A percentile compares a stretch with the other conserved stretches of the same genome.
Conservation (phyloP, 1,284 basidiomycete genomes). For the Cutaneotrichosporon sp. region DNA sequence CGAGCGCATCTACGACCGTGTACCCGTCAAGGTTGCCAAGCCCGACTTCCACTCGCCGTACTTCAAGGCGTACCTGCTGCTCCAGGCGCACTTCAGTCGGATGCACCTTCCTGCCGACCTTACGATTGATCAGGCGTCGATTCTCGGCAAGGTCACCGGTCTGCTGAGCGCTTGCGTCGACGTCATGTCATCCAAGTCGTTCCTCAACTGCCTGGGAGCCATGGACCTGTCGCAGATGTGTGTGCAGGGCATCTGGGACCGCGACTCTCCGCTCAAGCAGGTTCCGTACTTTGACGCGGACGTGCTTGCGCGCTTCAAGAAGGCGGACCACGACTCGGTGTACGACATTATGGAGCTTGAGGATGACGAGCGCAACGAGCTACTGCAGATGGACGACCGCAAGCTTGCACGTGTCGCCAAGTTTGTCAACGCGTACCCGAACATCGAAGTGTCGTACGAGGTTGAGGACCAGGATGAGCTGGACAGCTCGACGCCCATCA, state of each 20-base stretch:
- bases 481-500: slow-evolving; percentile 77
- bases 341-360: slow-evolving; percentile 98
- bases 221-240: slow-evolving; percentile 99
- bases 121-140: slow-evolving; percentile 80
- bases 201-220: slow-evolving; percentile 88
- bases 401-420: slow-evolving; percentile 81
- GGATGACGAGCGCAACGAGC: slow-evolving; percentile 75
- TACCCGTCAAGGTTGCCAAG: slow-evolving; percentile 88
- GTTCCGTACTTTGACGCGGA: slow-evolving; percentile 92
- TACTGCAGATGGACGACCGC: slow-evolving; percentile 78
- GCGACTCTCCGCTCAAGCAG: slow-evolving; percentile 88
- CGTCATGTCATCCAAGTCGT: slow-evolving; percentile 95
- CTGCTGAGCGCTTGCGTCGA: slow-evolving; percentile 91
- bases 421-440: slow-evolving; percentile 92
- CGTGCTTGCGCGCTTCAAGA: slow-evolving; percentile 81
- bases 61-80: slow-evolving; percentile 95
- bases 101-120: slow-evolving; percentile 88
- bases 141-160: slow-evolving; percentile 87
- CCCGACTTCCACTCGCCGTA: slow-evolving; percentile 89
- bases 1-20: slow-evolving; percentile 89
- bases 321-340: slow-evolving; percentile 74
- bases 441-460: slow-evolving; percentile 77
- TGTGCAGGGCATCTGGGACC: slow-evolving; percentile 97
- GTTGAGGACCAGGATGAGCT: slow-evolving; percentile 76
- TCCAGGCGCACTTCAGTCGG: slow-evolving; percentile 96